Conservation (phyloP, 805 yeast species). For the Lachancea fermentati region DNA sequence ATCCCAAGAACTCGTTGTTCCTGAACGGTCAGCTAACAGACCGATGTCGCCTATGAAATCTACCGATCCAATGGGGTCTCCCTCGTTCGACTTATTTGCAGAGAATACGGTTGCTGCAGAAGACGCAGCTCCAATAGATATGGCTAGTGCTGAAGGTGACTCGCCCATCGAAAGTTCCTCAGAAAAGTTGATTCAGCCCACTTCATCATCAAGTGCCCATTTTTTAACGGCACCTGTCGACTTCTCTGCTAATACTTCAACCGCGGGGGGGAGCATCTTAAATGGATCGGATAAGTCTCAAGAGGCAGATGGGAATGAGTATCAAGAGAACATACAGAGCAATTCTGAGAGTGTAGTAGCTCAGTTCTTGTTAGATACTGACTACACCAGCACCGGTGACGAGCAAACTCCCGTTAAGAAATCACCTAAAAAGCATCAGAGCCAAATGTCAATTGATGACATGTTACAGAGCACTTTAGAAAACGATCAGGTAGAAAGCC, state of each 20-base stretch:
- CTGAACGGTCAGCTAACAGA: conserved; percentile 20
- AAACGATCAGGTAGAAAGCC: conserved; percentile 8
- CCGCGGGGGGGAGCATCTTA: neutral
- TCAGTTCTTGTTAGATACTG: conserved; percentile 20
- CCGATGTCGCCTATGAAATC: conserved; percentile 16
- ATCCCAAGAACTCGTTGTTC: conserved; percentile 7
- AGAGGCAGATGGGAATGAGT: conserved; percentile 1
- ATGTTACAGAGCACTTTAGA: conserved; percentile 22
- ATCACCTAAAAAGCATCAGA: conserved; percentile 2
- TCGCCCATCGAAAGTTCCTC: conserved; percentile 1
- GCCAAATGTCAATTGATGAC: conserved; percentile 17
- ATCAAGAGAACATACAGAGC: conserved; percentile 2
- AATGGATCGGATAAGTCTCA: neutral
- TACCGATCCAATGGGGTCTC: neutral
- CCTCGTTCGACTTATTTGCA: neutral
- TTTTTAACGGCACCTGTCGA: conserved; percentile 11
- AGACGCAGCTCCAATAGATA: too few relatives aligned
- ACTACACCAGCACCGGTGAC: conserved; percentile 7
- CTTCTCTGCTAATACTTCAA: conserved; percentile 8
- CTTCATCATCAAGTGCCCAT: conserved; percentile 2
- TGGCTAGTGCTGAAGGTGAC: too few relatives aligned
- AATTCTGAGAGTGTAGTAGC: conserved; percentile 22
- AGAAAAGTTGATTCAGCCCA: neutral
- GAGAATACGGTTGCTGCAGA: too few relatives aligned
- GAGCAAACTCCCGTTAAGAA: conserved; percentile 1